Evolutionary conservation across 2,329 filamentous ascomycete species (phyloP), one percentile per base, ranked within the genome.

Genomic region (Pseudogymnoascus sp.): DNA sequence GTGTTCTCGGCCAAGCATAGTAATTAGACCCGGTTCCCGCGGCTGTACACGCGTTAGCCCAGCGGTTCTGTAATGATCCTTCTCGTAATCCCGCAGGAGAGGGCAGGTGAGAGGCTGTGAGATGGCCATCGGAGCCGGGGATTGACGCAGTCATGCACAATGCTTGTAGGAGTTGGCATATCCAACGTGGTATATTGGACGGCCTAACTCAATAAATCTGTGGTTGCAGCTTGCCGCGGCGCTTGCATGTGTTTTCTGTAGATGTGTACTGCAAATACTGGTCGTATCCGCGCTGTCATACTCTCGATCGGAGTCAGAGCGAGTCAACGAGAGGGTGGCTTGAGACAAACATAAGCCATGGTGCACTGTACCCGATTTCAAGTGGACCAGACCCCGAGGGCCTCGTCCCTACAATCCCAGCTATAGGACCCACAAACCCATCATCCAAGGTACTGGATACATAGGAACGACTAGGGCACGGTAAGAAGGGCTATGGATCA

Each of bases 11-110:
- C 26, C 45, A 52, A 18, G 45, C 23, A 30, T 52, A 52, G 8
- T 52, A 30, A 30, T 52, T 30, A 19, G 26, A 52, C 26, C 45
- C 45, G 45, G 45, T 18, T 30, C 45, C 23, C 45, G 45, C 45
- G 45, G 45, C 45, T 19, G 45, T 52, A 52, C 45, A 52, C 45
- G 45, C 45, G 45, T 52, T 52, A 52, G 45, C 26, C 23, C 45
- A 52, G 45, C 45, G 45, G 23, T 52, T 52, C 45, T 52, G 45
- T 52, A 52, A 52, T 52, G 45, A 52, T 52, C 26, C 45, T 52
- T 52, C 45, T 52, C 26, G 45, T 52, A 52, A 52, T 10, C n/a
- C 45, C 26, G 30, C 9, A 52, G 26, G 8, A 52, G 13, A 26
- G 26, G 19, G 45, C 9, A 52, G 23, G 23, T 52, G n/a, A 9